Evolutionary conservation across 768 basidiomycete species (phyloP).

Genomic region (Epithele typhae): DNA sequence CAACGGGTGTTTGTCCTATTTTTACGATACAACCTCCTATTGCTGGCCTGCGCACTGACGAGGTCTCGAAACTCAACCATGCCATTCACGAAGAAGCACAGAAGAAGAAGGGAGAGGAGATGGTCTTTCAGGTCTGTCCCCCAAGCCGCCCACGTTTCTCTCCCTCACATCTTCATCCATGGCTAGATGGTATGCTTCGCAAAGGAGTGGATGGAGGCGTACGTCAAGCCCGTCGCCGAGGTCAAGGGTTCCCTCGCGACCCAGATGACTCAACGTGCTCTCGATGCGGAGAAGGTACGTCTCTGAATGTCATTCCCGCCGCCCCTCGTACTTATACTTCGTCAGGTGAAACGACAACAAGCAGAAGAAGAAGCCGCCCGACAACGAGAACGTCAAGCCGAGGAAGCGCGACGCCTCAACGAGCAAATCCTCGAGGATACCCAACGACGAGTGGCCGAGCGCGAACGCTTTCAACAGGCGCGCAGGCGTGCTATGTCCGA

Average conservation of each 20-base stretch:
- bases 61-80: slow-evolving; percentile 52
- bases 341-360: slow-evolving; percentile 47
- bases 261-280: slow-evolving; percentile 73
- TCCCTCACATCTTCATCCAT: not conserved
- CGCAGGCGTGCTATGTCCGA: slow-evolving; percentile 67
- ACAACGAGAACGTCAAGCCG: slow-evolving; percentile 45
- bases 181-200: slow-evolving; percentile 58
- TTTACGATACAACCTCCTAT: slow-evolving; percentile 67
- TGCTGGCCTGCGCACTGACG: slow-evolving; percentile 52
- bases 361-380: slow-evolving; percentile 53
- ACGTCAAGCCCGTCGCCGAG: slow-evolving; percentile 55
- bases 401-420: slow-evolving; percentile 54
- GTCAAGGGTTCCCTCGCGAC: slow-evolving; percentile 67
- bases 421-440: slow-evolving; percentile 66
- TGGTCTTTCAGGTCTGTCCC: slow-evolving; percentile 67
- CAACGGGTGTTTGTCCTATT: slow-evolving; percentile 61
- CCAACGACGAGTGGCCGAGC: slow-evolving; percentile 51
- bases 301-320: not conserved
- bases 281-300: slow-evolving; percentile 62
- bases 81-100: slow-evolving; percentile 64
- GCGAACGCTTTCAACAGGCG: slow-evolving; percentile 48
- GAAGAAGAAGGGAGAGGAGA: slow-evolving; percentile 61
- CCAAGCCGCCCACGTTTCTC: not conserved
- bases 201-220: slow-evolving; percentile 66
- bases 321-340: slow-evolving; percentile 1